These are phyloP conservation scores for Canavalia ensiformis DNA, from an alignment of 306 rosid species.

Conservation along the genomic window DNA sequence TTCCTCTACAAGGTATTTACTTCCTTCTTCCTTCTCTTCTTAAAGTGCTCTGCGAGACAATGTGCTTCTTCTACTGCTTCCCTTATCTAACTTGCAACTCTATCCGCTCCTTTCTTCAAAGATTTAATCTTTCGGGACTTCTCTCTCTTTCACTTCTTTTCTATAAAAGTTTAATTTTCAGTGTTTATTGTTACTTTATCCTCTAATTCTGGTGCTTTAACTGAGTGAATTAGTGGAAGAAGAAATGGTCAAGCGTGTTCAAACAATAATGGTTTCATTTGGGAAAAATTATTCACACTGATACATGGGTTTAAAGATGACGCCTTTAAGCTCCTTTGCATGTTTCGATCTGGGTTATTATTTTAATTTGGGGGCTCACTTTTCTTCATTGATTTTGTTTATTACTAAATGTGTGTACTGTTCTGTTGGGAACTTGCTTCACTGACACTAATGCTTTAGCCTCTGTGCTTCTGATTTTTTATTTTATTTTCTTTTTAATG, in stretches of 20 bases:
- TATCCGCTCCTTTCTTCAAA: neutral
- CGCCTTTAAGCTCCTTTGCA: conserved; percentile 42
- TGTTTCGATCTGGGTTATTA: conserved; percentile 54
- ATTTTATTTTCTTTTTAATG: neutral
- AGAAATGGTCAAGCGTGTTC: conserved; percentile 40
- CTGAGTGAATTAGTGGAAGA: conserved; percentile 24
- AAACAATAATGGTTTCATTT: conserved; percentile 23
- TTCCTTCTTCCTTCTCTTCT: neutral
- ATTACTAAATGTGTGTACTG: neutral
- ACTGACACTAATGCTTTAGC: conserved; percentile 26
- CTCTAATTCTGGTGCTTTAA: conserved; percentile 22
- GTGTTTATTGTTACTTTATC: conserved; percentile 18
- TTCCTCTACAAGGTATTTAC: conserved; percentile 77
- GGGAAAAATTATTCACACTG: conserved; percentile 17
- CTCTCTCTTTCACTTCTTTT: neutral
- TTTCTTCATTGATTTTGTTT: neutral
- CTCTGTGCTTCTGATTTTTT: neutral
- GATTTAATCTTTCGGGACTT: too few species aligned
- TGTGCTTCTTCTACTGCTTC: conserved; percentile 36
- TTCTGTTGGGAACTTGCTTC: conserved; percentile 20
- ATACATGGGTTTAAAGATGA: neutral
- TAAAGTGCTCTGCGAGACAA: conserved; percentile 19
- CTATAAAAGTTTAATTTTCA: neutral
- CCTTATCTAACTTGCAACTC: neutral
- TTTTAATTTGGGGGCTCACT: conserved; percentile 39